These are phyloP conservation scores for Thalassiosira gravida DNA, from an alignment of 352 stramenopile species.

Conservation along the genomic window DNA sequence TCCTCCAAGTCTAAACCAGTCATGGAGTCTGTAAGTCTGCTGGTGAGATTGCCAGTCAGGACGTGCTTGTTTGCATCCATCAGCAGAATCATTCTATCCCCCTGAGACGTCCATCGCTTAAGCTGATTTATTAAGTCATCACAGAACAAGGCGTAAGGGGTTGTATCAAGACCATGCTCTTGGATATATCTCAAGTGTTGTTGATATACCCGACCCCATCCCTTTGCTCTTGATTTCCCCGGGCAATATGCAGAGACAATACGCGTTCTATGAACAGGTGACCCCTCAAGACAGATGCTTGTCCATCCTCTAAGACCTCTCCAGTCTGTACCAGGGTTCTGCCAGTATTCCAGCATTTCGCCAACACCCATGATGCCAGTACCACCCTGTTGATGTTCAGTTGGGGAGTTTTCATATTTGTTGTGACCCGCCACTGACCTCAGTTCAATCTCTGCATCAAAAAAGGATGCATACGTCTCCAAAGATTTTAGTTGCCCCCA, in stretches of 20 bases:
- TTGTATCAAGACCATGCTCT: neutral
- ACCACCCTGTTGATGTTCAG: conserved; percentile 9
- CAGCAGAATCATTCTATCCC: conserved; percentile 28
- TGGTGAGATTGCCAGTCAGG: neutral
- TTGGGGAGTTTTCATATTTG: neutral
- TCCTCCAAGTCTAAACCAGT: neutral
- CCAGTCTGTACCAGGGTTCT: neutral
- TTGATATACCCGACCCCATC: conserved; percentile 18
- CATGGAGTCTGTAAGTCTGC: neutral
- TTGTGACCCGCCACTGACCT: conserved; percentile 10
- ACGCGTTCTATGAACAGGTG: neutral
- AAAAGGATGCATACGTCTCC: neutral
- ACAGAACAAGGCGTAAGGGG: conserved; percentile 23
- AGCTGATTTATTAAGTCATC: conserved; percentile 25
- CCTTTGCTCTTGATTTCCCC: neutral
- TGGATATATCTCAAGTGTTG: conserved; percentile 36
- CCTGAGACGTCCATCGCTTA: neutral
- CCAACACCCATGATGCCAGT: neutral
- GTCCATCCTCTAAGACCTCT: conserved; percentile 9
- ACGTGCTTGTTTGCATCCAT: conserved; percentile 25
- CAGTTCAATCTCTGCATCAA: neutral
- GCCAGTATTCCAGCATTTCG: conserved; percentile 4
- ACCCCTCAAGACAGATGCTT: conserved; percentile 1
- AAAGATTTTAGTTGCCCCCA: neutral
- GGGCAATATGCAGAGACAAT: conserved; percentile 20